Evolutionary conservation across 2,329 filamentous ascomycete species (phyloP).

Genomic region (Daldinia sp.): DNA sequence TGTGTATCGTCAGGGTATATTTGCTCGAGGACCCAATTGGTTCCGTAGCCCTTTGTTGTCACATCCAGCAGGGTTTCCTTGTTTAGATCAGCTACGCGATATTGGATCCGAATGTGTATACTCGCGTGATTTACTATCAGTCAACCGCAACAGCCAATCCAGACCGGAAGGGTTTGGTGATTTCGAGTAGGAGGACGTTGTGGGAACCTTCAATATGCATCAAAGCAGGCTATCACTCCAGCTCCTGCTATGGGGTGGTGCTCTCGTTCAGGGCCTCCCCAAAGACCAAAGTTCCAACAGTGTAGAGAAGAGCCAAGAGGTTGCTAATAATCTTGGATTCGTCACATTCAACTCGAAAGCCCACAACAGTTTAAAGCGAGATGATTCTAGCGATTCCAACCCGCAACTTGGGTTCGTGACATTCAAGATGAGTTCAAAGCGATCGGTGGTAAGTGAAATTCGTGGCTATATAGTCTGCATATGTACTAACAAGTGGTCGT

Average conservation of each 20-base stretch:
- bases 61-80: constrained; percentile 19
- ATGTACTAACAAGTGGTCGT: not conserved
- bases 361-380: not conserved
- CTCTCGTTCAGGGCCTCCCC: constrained; percentile 56
- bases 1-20: constrained; percentile 27
- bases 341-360: not conserved
- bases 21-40: constrained; percentile 27
- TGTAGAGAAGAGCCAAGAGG: not conserved
- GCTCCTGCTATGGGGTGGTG: constrained; percentile 58
- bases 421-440: constrained; percentile 54
- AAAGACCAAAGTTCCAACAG: not conserved
- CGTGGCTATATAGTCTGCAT: not conserved
- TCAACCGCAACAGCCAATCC: constrained; percentile 10
- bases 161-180: constrained; percentile 9
- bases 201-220: constrained; percentile 42
- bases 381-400: not conserved
- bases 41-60: constrained; percentile 15
- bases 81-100: constrained; percentile 4
- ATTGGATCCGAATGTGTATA: constrained; percentile 22
- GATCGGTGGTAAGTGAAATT: constrained; percentile 46
- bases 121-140: constrained; percentile 19
- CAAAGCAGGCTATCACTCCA: constrained; percentile 50
- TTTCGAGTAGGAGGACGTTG: constrained; percentile 16
- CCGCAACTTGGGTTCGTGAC: constrained; percentile 46
- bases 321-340: not conserved